A percentile compares a stretch with the other conserved stretches of the same genome.
Evolutionary conservation across 176 grass and related monocot genomes (phyloP).

Genomic region (Oryza australiensis): DNA sequence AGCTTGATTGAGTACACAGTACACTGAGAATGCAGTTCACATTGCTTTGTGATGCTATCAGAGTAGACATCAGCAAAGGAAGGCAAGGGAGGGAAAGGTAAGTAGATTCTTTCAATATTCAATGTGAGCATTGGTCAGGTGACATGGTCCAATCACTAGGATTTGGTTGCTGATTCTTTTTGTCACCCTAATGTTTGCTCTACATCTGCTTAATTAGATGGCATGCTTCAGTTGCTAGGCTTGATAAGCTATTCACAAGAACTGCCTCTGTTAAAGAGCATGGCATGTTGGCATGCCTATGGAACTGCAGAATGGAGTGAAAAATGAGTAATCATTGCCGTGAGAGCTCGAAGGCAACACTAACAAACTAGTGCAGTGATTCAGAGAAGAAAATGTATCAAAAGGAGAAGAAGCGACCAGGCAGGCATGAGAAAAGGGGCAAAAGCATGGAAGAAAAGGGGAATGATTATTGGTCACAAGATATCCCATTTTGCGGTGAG

Average conservation of each 20-base stretch:
- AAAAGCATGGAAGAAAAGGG: neutral
- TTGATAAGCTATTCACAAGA: neutral
- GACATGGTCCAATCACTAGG: neutral
- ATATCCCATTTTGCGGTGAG: neutral
- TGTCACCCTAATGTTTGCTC: neutral
- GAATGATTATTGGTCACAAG: slow-evolving; percentile 22
- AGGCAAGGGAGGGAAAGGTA: neutral
- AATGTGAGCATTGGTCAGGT: slow-evolving; percentile 24
- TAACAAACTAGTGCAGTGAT: neutral
- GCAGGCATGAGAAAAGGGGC: neutral
- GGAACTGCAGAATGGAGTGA: neutral
- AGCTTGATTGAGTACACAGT: slow-evolving; percentile 9
- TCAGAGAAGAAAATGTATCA: neutral
- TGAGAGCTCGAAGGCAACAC: slow-evolving; percentile 7
- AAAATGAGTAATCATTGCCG: slow-evolving; percentile 39
- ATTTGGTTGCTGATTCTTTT: neutral
- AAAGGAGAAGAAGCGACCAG: neutral
- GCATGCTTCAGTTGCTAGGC: slow-evolving; percentile 2
- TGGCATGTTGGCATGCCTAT: neutral
- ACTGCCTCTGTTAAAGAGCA: neutral
- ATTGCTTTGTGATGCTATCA: slow-evolving; percentile 16
- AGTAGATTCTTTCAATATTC: neutral
- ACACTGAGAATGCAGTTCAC: slow-evolving; percentile 14
- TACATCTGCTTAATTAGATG: neutral
- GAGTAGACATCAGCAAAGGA: neutral